Conservation (phyloP, 1,284 basidiomycete genomes). For the Cryptococcus hybrid region DNA sequence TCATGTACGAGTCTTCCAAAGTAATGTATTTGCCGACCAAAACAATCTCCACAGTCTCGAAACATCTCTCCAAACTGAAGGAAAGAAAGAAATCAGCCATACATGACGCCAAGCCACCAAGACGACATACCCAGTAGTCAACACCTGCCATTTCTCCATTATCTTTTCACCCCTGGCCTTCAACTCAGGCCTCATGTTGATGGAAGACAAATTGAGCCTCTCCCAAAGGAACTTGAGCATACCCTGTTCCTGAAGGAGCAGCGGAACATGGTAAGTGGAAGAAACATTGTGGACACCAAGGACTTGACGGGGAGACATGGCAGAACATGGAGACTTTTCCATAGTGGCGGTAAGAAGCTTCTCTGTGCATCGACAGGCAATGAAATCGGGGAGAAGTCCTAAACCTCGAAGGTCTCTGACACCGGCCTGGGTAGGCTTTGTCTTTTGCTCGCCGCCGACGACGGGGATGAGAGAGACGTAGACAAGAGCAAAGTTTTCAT, state of each 20-base stretch:
- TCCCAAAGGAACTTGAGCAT: slow-evolving; percentile 81
- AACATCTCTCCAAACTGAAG: slow-evolving; percentile 66
- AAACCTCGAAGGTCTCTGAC: slow-evolving; percentile 92
- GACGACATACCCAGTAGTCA: slow-evolving; percentile 66
- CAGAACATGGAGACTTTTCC: slow-evolving; percentile 98
- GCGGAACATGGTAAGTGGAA: slow-evolving; percentile 96
- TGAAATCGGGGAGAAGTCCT: slow-evolving; percentile 92
- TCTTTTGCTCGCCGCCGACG: slow-evolving; percentile 99
- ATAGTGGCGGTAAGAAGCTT: slow-evolving; percentile 85
- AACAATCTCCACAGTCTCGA: slow-evolving; percentile 85
- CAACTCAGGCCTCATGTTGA: slow-evolving; percentile 58
- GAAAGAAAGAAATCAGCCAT: not conserved
- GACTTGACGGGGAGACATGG: slow-evolving; percentile 90
- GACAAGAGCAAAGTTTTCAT: slow-evolving; percentile 93
- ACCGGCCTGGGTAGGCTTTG: slow-evolving; percentile 97
- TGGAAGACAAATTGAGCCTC: slow-evolving; percentile 68
- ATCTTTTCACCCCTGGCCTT: slow-evolving; percentile 68
- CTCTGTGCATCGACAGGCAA: slow-evolving; percentile 82
- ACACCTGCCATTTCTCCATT: slow-evolving; percentile 71
- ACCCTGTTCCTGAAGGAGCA: slow-evolving; percentile 88
- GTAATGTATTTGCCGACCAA: slow-evolving; percentile 98
- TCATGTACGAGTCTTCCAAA: slow-evolving; percentile 98
- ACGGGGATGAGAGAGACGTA: slow-evolving; percentile 97
- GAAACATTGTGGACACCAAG: slow-evolving; percentile 95
- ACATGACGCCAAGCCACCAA: not conserved